A percentile compares a stretch with the other conserved stretches of the same genome.
These are phyloP conservation scores for Entoloma clypeatum DNA, from an alignment of 1,284 basidiomycete species.

Conservation along the genomic window DNA sequence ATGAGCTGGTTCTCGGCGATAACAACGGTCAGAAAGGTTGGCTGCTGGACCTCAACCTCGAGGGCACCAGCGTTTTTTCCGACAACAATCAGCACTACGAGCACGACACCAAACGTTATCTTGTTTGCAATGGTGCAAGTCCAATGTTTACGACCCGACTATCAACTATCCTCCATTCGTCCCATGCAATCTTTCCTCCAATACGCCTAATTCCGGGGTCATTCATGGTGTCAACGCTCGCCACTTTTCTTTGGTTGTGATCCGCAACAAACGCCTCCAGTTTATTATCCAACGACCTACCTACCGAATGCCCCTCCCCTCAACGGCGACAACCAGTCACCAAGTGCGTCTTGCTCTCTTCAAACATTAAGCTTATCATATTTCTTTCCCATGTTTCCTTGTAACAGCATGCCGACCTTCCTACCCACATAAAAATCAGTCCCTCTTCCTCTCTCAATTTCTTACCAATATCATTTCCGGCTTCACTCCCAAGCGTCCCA, in stretches of 20 bases:
- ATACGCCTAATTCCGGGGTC: conserved; percentile 50
- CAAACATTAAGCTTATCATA: conserved; percentile 4
- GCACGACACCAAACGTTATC: conserved; percentile 2
- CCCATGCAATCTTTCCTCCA: conserved; percentile 61
- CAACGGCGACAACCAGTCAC: conserved; percentile 53
- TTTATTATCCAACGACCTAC: conserved; percentile 57
- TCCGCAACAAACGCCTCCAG: conserved; percentile 43
- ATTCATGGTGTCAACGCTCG: conserved; percentile 69
- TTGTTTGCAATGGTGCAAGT: conserved; percentile 44
- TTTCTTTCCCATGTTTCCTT: too few relatives aligned
- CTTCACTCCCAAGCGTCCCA: conserved; percentile 59
- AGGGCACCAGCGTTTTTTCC: conserved; percentile 42
- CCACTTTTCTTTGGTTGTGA: conserved; percentile 79
- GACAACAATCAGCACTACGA: conserved; percentile 47
- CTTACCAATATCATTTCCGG: conserved; percentile 49
- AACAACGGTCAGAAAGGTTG: conserved; percentile 46
- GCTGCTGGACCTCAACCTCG: conserved; percentile 55
- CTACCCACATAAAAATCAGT: conserved; percentile 45
- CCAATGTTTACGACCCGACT: conserved; percentile 41
- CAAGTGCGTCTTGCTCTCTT: conserved; percentile 41
- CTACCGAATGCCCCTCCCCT: conserved; percentile 64
- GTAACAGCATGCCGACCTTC: conserved; percentile 46
- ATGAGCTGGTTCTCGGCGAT: conserved; percentile 54
- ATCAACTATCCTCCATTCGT: conserved; percentile 41
- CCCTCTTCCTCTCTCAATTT: conserved; percentile 52